Evolutionary conservation across 2,329 filamentous ascomycete genomes (phyloP), one percentile per base, ranked within the genome.

Genomic region (Zymoseptoria ardabiliae): DNA sequence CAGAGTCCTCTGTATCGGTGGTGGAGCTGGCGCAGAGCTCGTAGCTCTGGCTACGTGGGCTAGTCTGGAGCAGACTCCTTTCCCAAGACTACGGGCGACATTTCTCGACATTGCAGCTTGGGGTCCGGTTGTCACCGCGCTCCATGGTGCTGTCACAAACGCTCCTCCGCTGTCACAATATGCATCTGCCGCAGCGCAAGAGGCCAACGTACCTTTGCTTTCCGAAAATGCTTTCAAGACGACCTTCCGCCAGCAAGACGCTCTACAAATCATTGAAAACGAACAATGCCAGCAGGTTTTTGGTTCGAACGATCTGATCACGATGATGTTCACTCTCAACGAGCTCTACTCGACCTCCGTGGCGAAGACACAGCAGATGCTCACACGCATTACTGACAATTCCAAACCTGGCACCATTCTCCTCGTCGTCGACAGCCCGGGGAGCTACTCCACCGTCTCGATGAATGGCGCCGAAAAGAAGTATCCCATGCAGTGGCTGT

Each of bases 401-500:
- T 71, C 89, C 2, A 75, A 79, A 0, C 61, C 77, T 0, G 87
- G 85, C 0, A 84, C 90, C 2, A 73, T 93, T 48, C 77, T 97
- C 1, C 82, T 97, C 0, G 89, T 97, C 2, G 86, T 97, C 3
- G 93, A 99, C 73, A 96, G 91, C 66, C 91, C 94, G 0, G 94
- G 94, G 0, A 95, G 88, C 73, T 97, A 97, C 74, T 94, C 92
- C 0, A 90, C 91, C 59, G 82, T 95, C 3, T 83, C 83, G 0
- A 73, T 97, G 62, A 77, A 76, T 23, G 75, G 75, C 0, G 66
- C 75, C 2, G 70, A 81, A 63, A 81, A 82, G 82, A 85, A 82
- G 62, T 97, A 97, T 71, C 93, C 93, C 0, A 97, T 97, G 91
- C 87, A 90, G 68, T 97, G 91, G 86, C 78, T 99, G 17, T 78